phyloP scores from a whole-genome alignment of 306 rosid genomes.

The Cicer pinnatifidum region DNA sequence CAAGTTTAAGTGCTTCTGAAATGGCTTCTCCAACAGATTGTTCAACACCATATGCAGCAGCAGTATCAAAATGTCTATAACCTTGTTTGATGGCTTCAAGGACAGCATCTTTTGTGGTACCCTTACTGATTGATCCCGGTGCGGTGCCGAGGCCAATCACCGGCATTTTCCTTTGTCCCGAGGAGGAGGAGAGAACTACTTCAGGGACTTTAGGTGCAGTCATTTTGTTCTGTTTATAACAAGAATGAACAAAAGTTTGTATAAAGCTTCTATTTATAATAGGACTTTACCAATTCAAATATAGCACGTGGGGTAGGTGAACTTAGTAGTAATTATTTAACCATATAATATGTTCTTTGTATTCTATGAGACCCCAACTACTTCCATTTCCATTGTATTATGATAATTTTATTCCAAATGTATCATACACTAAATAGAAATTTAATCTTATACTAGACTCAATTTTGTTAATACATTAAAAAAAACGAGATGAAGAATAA shows the following conservation, averaged over 20 bases:
- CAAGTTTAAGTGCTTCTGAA: slow-evolving; percentile 50
- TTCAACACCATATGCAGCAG: slow-evolving; percentile 57
- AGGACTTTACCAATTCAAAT: background rate
- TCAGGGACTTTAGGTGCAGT: slow-evolving; percentile 19
- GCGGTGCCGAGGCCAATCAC: slow-evolving; percentile 50
- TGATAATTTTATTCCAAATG: no score
- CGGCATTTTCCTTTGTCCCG: slow-evolving; percentile 41
- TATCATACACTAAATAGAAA: no score
- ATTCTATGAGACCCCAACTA: no score
- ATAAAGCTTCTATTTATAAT: slow-evolving; percentile 23
- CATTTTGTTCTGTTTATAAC: slow-evolving; percentile 12
- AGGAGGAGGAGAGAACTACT: slow-evolving; percentile 31
- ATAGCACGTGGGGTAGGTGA: background rate
- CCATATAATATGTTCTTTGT: background rate
- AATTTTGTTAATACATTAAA: no score
- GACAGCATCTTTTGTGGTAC: slow-evolving; percentile 50
- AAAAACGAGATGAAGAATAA: no score
- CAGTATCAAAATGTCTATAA: slow-evolving; percentile 61
- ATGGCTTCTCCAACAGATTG: slow-evolving; percentile 51
- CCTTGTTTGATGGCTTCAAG: slow-evolving; percentile 57
- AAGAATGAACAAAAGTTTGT: slow-evolving; percentile 25
- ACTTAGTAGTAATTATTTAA: background rate
- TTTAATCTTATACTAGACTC: no score
- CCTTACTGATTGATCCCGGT: slow-evolving; percentile 43
- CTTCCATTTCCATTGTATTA: no score